Evolutionary conservation across 345 rosid species (phyloP).

Genomic region (Noccaea caerulescens): DNA sequence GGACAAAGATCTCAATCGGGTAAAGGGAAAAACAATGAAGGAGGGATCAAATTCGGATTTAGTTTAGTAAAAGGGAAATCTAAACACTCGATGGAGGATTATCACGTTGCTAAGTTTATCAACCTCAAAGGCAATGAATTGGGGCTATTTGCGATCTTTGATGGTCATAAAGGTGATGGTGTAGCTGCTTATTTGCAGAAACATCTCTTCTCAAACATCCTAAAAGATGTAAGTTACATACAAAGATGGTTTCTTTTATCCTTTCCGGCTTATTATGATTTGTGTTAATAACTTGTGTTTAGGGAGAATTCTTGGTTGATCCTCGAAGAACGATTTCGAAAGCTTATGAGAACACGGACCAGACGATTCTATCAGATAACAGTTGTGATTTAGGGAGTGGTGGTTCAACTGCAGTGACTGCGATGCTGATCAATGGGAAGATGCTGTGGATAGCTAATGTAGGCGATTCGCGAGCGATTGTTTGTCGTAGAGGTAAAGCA

Average conservation of each 20-base stretch:
- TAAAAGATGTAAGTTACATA: constrained; percentile 58
- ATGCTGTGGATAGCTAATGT: constrained; percentile 69
- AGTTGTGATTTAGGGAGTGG: constrained; percentile 63
- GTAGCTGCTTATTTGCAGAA: constrained; percentile 72
- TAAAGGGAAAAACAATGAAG: constrained; percentile 58
- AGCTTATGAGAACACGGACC: constrained; percentile 76
- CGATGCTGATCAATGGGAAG: constrained; percentile 58
- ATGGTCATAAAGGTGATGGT: constrained; percentile 73
- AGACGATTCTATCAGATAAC: constrained; percentile 56
- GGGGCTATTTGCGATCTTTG: constrained; percentile 76
- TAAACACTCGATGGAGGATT: constrained; percentile 81
- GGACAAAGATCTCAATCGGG: constrained; percentile 56
- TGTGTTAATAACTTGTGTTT: constrained; percentile 21
- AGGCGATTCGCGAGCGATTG: constrained; percentile 73
- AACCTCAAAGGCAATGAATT: constrained; percentile 57
- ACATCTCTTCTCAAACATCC: constrained; percentile 66
- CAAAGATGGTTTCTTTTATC: neutral
- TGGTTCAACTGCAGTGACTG: constrained; percentile 84
- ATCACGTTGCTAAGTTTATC: constrained; percentile 70
- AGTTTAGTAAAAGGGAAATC: constrained; percentile 69
- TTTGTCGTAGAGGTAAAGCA: constrained; percentile 53
- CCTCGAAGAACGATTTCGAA: constrained; percentile 59
- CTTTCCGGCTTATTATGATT: neutral
- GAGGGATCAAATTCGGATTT: constrained; percentile 63
- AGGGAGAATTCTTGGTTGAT: constrained; percentile 74